These are phyloP conservation scores for Globisporangium nagaii DNA, from an alignment of 352 stramenopile species.

Conservation along the genomic window DNA sequence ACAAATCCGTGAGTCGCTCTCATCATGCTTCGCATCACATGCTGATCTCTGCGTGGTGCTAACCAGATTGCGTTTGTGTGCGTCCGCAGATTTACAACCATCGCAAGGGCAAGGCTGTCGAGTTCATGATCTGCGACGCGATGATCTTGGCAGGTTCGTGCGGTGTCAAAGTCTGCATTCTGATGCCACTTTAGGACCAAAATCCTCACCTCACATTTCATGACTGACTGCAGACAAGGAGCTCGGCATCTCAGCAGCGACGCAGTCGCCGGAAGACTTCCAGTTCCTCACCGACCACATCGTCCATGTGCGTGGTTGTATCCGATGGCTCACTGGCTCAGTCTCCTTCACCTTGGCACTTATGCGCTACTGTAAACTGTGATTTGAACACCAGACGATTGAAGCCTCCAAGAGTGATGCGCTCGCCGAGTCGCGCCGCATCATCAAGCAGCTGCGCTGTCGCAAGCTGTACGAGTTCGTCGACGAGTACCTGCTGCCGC, in stretches of 20 bases:
- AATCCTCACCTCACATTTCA: too few species aligned
- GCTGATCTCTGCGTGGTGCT: background rate
- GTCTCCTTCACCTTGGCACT: too few species aligned
- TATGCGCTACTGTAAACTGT: too few species aligned
- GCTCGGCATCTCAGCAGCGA: constrained; percentile 60
- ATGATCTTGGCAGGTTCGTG: constrained; percentile 54
- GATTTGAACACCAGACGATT: constrained; percentile 40
- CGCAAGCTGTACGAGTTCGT: constrained; percentile 82
- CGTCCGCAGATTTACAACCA: constrained; percentile 79
- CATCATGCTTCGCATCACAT: background rate
- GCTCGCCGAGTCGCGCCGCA: constrained; percentile 38
- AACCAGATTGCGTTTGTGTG: background rate
- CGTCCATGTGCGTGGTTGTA: too few species aligned
- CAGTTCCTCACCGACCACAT: constrained; percentile 76
- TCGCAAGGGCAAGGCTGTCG: constrained; percentile 82
- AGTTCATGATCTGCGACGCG: constrained; percentile 89
- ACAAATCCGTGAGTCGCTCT: constrained; percentile 19
- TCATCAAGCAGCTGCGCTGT: constrained; percentile 71
- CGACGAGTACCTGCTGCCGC: constrained; percentile 71
- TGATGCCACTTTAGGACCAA: too few species aligned
- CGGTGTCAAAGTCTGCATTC: too few species aligned
- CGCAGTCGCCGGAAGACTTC: constrained; percentile 56
- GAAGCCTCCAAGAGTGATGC: constrained; percentile 61
- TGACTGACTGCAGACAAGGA: constrained; percentile 37
- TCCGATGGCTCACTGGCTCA: too few species aligned